phyloP scores from a whole-genome alignment of 345 rosid species.

The Zanthoxylum bungeanum region DNA sequence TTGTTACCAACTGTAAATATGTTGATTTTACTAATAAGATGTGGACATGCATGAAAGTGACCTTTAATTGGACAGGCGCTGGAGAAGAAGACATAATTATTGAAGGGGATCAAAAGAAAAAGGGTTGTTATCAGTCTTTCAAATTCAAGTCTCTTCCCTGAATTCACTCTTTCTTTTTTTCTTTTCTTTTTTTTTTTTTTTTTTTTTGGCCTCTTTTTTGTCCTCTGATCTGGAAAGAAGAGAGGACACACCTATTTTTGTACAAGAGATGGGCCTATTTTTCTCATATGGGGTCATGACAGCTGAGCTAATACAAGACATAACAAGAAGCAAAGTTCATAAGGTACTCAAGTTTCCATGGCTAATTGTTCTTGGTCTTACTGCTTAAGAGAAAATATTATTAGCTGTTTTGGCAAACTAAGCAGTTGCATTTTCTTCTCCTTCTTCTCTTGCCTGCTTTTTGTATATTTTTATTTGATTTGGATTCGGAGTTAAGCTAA shows the following conservation, averaged over 20 bases:
- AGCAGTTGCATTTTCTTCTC: conserved; percentile 1
- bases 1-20: conserved; percentile 30
- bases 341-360: conserved; percentile 19
- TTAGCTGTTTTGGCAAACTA: conserved; percentile 18
- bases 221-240: conserved; percentile 52
- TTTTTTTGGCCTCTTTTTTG: conserved; percentile 39
- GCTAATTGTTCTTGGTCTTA: conserved; percentile 23
- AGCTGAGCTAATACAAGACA: conserved; percentile 35
- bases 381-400: conserved; percentile 15
- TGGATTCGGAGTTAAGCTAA: no score
- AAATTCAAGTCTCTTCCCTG: conserved; percentile 35
- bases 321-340: conserved; percentile 15
- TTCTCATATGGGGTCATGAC: conserved; percentile 53
- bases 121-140: conserved; percentile 30
- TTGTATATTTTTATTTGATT: conserved; percentile 4
- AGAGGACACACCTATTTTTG: conserved; percentile 22
- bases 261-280: conserved; percentile 25
- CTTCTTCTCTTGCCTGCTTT: conserved; percentile 1
- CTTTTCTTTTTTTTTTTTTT: conserved; percentile 37
- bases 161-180: conserved; percentile 40
- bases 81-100: conserved; percentile 47
- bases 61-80: conserved; percentile 30
- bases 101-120: conserved; percentile 37
- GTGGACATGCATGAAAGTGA: conserved; percentile 38
- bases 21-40: conserved; percentile 21